Conservation (phyloP, 257 asterid genomes). For the Nicotiana otophora region DNA sequence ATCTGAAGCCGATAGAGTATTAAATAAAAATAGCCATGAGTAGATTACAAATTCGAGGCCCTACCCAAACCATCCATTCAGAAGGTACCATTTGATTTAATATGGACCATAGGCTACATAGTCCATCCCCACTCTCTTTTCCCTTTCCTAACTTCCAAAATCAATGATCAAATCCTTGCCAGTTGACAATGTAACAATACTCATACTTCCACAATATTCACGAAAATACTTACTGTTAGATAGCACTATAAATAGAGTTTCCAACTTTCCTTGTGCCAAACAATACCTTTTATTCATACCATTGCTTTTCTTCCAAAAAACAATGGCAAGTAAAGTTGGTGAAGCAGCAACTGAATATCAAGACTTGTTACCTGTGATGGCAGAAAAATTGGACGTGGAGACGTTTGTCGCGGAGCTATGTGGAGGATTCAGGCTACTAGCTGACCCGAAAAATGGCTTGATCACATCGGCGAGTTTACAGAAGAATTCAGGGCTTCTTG, state of each 20-base stretch:
- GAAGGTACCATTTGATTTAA: background rate
- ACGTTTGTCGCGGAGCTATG: slow-evolving; percentile 38
- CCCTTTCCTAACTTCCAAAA: background rate
- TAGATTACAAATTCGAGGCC: background rate
- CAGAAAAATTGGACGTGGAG: slow-evolving; percentile 59
- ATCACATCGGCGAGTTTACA: slow-evolving; percentile 53
- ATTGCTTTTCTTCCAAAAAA: background rate
- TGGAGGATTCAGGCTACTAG: slow-evolving; percentile 39
- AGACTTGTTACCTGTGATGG: slow-evolving; percentile 73
- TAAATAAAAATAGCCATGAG: no score
- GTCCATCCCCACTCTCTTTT: background rate
- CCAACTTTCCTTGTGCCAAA: background rate
- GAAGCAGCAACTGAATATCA: slow-evolving; percentile 25
- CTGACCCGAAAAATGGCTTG: slow-evolving; percentile 43
- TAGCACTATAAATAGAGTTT: background rate
- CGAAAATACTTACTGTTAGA: background rate
- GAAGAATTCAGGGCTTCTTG: slow-evolving; percentile 43
- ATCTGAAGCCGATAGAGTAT: no score
- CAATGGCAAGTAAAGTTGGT: slow-evolving; percentile 16
- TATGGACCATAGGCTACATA: background rate
- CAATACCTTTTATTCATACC: background rate
- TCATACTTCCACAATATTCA: background rate
- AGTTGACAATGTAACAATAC: slow-evolving; percentile 4
- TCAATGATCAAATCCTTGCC: background rate
- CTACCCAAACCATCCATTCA: background rate